Conservation (phyloP, 2,329 filamentous ascomycete genomes). For the Fusarium tuaranense region DNA sequence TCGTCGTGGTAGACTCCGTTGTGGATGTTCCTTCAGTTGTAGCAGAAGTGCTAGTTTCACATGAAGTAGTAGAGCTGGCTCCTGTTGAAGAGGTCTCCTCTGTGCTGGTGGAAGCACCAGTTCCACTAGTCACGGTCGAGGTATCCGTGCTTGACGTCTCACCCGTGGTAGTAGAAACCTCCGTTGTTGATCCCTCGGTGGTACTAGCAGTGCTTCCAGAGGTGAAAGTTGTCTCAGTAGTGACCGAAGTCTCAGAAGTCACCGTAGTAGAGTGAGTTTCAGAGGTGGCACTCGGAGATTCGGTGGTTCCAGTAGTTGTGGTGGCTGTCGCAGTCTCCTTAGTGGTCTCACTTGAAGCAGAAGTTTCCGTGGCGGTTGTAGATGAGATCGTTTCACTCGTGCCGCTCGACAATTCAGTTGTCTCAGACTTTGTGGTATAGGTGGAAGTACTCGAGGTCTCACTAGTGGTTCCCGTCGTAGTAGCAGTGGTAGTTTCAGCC, state of each 20-base stretch:
- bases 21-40: not conserved
- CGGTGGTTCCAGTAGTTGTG: not conserved
- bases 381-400: not conserved
- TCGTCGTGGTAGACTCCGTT: not conserved
- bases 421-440: not conserved
- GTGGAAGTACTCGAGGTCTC: not conserved
- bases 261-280: not conserved
- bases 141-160: not conserved
- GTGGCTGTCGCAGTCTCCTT: not conserved
- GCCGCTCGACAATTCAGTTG: not conserved
- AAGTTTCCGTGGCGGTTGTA: not conserved
- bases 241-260: not conserved
- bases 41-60: not conserved
- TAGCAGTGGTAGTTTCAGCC: not conserved
- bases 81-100: not conserved
- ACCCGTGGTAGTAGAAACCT: not conserved
- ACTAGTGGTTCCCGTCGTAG: constrained; percentile 1
- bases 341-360: not conserved
- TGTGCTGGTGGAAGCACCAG: not conserved
- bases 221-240: not conserved
- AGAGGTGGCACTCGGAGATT: not conserved
- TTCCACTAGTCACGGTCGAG: not conserved
- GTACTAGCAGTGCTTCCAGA: not conserved
- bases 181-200: not conserved
- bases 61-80: not conserved